These are phyloP conservation scores for Postia placenta DNA, from an alignment of 768 basidiomycete species.

Conservation along the genomic window DNA sequence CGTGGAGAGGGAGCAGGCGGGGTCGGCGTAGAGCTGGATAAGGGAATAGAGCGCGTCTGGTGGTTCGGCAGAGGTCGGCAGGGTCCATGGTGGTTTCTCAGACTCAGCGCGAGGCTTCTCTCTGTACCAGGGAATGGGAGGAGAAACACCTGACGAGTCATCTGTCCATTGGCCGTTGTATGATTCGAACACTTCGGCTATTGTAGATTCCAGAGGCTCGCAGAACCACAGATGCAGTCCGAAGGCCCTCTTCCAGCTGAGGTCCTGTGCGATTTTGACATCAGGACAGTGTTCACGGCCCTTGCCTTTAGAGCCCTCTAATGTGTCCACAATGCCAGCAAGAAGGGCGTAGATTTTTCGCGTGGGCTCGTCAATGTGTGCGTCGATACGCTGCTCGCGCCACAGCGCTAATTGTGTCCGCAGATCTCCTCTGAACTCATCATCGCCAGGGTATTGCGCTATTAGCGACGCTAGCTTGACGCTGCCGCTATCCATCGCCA, in stretches of 20 bases:
- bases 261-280: conserved; percentile 56
- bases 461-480: conserved; percentile 85
- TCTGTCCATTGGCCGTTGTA: conserved; percentile 45
- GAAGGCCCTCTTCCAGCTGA: conserved; percentile 95
- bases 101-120: conserved; percentile 23
- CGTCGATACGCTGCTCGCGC: conserved; percentile 70
- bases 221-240: conserved; percentile 90
- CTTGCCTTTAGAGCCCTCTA: conserved; percentile 47
- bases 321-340: conserved; percentile 63
- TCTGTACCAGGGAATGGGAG: conserved; percentile 56
- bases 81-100: conserved; percentile 31
- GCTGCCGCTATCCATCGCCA: conserved; percentile 69
- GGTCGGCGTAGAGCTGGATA: conserved; percentile 72
- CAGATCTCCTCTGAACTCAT: conserved; percentile 67
- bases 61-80: conserved; percentile 36
- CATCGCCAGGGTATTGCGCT: conserved; percentile 79
- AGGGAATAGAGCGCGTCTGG: conserved; percentile 78
- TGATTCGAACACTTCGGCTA: conserved; percentile 59
- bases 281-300: conserved; percentile 49
- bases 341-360: conserved; percentile 81
- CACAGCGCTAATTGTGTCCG: conserved; percentile 74
- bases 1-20: conserved; percentile 60
- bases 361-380: conserved; percentile 58
- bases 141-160: conserved; percentile 36
- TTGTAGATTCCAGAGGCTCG: conserved; percentile 60